These are phyloP conservation scores for Cercospora zeina DNA, from an alignment of 2,329 filamentous ascomycete species.

Conservation along the genomic window DNA sequence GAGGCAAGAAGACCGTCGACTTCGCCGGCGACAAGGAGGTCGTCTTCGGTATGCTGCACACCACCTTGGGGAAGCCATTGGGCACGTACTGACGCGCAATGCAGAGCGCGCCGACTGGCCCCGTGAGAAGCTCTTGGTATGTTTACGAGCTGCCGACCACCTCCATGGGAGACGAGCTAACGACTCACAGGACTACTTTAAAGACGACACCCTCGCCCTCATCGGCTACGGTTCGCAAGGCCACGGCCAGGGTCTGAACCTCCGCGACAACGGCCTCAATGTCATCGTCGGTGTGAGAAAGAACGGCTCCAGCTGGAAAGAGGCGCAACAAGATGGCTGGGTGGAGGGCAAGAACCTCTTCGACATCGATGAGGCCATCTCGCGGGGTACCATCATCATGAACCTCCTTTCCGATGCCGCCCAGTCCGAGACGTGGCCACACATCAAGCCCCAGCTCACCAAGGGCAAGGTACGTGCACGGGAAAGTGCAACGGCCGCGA, in stretches of 20 bases:
- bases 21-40: constrained; percentile 94
- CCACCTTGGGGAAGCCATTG: constrained; percentile 17
- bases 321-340: constrained; percentile 96
- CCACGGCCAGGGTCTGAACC: constrained; percentile 98
- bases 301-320: constrained; percentile 97
- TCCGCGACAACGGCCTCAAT: constrained; percentile 98
- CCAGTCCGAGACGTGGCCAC: constrained; percentile 97
- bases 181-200: constrained; percentile 84
- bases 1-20: constrained; percentile 98
- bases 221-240: constrained; percentile 99
- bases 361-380: constrained; percentile 95
- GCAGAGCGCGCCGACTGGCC: constrained; percentile 98
- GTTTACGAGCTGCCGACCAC: constrained; percentile 36
- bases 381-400: constrained; percentile 93
- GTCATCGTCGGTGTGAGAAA: constrained; percentile 99
- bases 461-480: constrained; percentile 80
- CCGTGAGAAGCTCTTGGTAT: constrained; percentile 92
- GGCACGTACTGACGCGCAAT: constrained; percentile 26
- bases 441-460: constrained; percentile 95
- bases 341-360: constrained; percentile 98
- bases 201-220: constrained; percentile 97
- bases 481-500: neutral
- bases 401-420: constrained; percentile 97
- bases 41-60: constrained; percentile 72
- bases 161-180: constrained; percentile 33